These are phyloP conservation scores for Nothophoma quercina DNA, from an alignment of 2,329 filamentous ascomycete genomes.

Conservation along the genomic window DNA sequence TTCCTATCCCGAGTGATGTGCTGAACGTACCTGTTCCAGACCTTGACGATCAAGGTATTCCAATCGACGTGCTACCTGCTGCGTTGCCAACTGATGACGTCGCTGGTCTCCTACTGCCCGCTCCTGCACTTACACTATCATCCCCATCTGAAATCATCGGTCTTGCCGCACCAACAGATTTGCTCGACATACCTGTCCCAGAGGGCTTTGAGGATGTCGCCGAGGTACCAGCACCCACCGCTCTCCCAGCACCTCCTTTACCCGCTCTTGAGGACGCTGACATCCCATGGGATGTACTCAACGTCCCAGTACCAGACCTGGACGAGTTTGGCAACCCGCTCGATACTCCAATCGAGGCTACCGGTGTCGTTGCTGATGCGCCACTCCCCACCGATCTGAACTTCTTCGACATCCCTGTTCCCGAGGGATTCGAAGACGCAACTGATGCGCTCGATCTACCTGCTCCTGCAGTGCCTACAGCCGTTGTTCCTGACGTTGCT, in stretches of 20 bases:
- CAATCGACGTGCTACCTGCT: neutral
- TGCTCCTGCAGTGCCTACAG: neutral
- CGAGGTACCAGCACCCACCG: neutral
- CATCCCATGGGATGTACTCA: constrained; percentile 1
- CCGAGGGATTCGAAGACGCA: neutral
- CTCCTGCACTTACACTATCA: neutral
- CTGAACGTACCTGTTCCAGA: constrained; percentile 1
- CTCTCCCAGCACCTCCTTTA: neutral
- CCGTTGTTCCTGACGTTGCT: neutral
- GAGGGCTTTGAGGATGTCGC: constrained; percentile 3
- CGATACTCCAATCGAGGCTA: neutral
- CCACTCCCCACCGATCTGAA: neutral
- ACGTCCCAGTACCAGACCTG: constrained; percentile 5
- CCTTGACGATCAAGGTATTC: neutral
- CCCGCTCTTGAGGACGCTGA: neutral
- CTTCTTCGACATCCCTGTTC: neutral
- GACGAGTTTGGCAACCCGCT: constrained; percentile 4
- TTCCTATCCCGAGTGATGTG: neutral
- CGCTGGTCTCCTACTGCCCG: neutral
- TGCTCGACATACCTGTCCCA: constrained; percentile 8
- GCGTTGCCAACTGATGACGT: neutral
- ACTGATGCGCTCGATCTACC: neutral
- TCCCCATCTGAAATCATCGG: neutral
- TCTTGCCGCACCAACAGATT: neutral
- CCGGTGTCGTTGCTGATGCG: neutral